Base-by-base conservation (phyloP, 768 basidiomycete genomes). In the Termitomyces sp. region DNA sequence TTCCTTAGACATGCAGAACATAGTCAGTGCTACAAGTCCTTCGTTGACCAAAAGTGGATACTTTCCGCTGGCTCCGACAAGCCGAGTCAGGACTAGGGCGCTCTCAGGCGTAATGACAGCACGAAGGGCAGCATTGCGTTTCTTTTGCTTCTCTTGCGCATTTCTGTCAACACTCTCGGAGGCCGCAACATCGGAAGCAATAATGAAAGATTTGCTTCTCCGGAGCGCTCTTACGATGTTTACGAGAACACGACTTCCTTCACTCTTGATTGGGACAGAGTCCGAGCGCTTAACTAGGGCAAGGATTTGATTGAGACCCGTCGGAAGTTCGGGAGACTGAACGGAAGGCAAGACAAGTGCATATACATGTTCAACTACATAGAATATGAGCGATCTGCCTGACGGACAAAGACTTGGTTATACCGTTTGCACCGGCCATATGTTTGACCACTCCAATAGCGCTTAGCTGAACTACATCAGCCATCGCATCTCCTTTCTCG, bases 361-460 rank as follows among this genome's bases (percentile, higher is more conserved):
- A 58, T 78, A 74, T 5, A 76, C 76, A 63, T 79, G 76, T 55
- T 78, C 74, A 36, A 79, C 75, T 78, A 59, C 36, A 28, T 16
- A 53, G 32, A 58, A 26, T 33, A 46, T 57, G n/a, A 56, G 48
- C 26, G 24, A 35, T 20, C 3, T 54, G 35, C 24, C 11, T 33
- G 44, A 14, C 47, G 2, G 14, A 45, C 45, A 49, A 33, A 30
- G 45, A 44, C 26, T 54, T 33, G 40, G 40, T 64, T 84, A 65
- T 67, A 95, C 92, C 76, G 66, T 83, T 87, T 38, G 81, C 81
- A 62, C 81, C 85, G 67, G 90, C 94, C 55, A 98, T 78, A 68
- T 96, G 92, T 70, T 98, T 99, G 18, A 88, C 82, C 8, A 93
- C 80, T 1, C 93, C 93, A 52, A 98, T 89, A 0, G 91, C 92